Conservation (phyloP, 495 filamentous ascomycete species). For the Sporormia fimetaria region DNA sequence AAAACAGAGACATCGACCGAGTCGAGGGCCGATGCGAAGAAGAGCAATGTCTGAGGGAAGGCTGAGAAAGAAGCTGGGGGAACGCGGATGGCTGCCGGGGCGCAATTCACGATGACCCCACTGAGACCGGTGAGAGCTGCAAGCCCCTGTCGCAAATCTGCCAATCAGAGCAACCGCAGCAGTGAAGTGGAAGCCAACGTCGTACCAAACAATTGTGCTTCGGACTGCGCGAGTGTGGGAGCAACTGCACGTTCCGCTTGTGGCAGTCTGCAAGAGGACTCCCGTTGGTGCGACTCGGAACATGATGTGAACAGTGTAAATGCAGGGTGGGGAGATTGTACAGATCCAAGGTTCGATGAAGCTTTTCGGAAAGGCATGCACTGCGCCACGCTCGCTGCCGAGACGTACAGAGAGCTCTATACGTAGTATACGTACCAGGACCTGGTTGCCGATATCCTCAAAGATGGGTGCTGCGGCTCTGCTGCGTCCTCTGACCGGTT, state of each 20-base stretch:
- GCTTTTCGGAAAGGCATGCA: conserved; percentile 3
- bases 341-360: too few relatives aligned
- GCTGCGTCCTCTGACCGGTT: conserved; percentile 19
- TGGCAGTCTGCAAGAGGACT: too few relatives aligned
- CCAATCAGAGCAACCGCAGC: conserved; percentile 13
- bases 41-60: background rate
- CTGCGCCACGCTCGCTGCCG: conserved; percentile 18
- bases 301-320: background rate
- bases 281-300: background rate
- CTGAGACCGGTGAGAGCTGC: conserved; percentile 20
- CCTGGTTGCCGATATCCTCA: conserved; percentile 4
- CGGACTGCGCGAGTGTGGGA: too few relatives aligned
- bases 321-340: conserved; percentile 10
- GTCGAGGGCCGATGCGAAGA: conserved; percentile 8
- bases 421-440: too few relatives aligned
- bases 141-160: conserved; percentile 1
- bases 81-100: conserved; percentile 1
- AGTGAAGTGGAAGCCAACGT: conserved; percentile 8
- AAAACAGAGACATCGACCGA: too few relatives aligned
- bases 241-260: too few relatives aligned
- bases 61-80: conserved; percentile 8
- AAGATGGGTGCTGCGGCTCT: conserved; percentile 16
- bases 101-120: conserved; percentile 15
- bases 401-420: too few relatives aligned
- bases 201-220: too few relatives aligned